phyloP scores from a whole-genome alignment of 192 early-diverging fungal genomes.

The Piromyces finnis region DNA sequence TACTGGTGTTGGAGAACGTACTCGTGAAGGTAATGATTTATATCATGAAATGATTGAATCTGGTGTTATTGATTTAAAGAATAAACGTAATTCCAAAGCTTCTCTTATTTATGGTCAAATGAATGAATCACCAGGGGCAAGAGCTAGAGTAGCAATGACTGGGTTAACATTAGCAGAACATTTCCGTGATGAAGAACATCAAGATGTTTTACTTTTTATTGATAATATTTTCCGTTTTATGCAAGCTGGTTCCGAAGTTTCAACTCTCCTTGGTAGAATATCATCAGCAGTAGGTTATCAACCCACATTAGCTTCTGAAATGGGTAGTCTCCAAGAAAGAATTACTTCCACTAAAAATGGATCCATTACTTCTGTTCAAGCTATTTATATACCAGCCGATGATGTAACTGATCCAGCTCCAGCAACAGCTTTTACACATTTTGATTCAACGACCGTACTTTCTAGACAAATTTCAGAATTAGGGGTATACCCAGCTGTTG shows the following conservation, averaged over 20 bases:
- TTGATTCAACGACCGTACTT: constrained; percentile 98
- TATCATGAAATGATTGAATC: constrained; percentile 97
- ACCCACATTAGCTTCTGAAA: constrained; percentile 95
- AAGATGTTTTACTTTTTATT: constrained; percentile 98
- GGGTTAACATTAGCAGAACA: constrained; percentile 97
- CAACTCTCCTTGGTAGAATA: constrained; percentile 96
- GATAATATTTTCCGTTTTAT: constrained; percentile 99
- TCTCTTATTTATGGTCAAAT: constrained; percentile 97
- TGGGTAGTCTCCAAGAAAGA: constrained; percentile 99
- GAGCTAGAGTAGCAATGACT: constrained; percentile 94
- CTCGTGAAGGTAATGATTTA: constrained; percentile 98
- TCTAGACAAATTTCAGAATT: constrained; percentile 95
- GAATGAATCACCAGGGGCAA: constrained; percentile 98
- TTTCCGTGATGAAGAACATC: constrained; percentile 99
- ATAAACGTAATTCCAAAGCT: constrained; percentile 83
- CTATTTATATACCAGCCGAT: constrained; percentile 97
- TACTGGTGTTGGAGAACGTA: constrained; percentile 96
- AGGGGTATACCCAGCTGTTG: constrained; percentile 99
- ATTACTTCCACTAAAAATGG: constrained; percentile 99
- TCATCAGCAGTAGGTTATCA: constrained; percentile 99
- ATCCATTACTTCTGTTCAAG: constrained; percentile 96
- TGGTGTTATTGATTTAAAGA: constrained; percentile 91
- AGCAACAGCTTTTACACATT: constrained; percentile 96
- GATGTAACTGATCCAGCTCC: constrained; percentile 99
- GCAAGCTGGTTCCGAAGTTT: constrained; percentile 94